Evolutionary conservation across 257 asterid species (phyloP), one percentile per base, ranked within the genome.

Genomic region (Plantago major): DNA sequence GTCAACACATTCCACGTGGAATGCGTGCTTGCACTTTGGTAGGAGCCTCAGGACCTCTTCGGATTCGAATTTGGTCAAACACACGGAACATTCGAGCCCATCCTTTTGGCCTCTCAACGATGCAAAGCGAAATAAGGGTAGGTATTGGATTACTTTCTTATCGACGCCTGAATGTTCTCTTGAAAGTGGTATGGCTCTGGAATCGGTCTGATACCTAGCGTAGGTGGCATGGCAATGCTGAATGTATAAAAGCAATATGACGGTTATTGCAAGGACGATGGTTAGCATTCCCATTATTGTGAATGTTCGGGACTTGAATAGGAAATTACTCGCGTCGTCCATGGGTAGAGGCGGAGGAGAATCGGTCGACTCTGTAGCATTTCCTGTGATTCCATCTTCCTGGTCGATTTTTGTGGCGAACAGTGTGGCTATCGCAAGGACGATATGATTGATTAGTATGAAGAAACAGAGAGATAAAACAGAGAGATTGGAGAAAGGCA

Each of bases 1-100:
- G 60, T 89, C 95, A 7, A 87, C 82, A 50, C 95, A 89, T 42
- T 81, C 97, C 0, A 84, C 86, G 74, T 89, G 97, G 48, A 89
- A 89, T 0, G 90, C 94, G 68, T 89, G 96, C 30, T 71, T 81
- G 69, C 94, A 88, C 60, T 85, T 88, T 0, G 94, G 94, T 33
- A 88, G 47, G 10, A 88, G 65, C 47, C 85, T 60, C 0, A 85
- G 83, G 6, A 81, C 75, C 50, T 88, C 89, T 3, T 63, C 55
- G 6, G 76, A 12, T 1, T 79, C 94, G 72, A 88, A 88, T 56
- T 43, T 69, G 57, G 68, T 76, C 48, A 88, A 65, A 52, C 94
- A 88, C 7, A 88, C 94, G 0, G 94, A 88, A 60, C 96, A 88
- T 55, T 88, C 96, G 0, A 76, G 70, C 18, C 81, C 77, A 30